These are phyloP conservation scores for Globisporangium abappressorium DNA, from an alignment of 352 stramenopile genomes.

Conservation along the genomic window DNA sequence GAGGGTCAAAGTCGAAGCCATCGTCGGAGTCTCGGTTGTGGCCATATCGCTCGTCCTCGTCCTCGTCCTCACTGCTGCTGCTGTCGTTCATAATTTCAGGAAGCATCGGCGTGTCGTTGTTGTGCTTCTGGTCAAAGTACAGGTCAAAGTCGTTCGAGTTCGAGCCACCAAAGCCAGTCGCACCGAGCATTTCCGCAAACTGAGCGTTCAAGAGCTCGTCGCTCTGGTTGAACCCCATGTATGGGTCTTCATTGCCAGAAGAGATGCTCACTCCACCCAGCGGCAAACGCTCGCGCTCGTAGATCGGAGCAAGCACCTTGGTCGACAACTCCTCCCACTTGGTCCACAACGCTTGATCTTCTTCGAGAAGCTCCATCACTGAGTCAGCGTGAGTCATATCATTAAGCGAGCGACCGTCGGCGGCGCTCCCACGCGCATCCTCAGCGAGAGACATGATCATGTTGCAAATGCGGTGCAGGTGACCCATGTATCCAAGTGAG, in stretches of 20 bases:
- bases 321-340: constrained; percentile 78
- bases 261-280: constrained; percentile 67
- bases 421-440: constrained; percentile 61
- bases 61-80: constrained; percentile 86
- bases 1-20: constrained; percentile 32
- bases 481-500: constrained; percentile 76
- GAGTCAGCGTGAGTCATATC: constrained; percentile 85
- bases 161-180: constrained; percentile 56
- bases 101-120: constrained; percentile 69
- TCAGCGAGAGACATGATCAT: constrained; percentile 82
- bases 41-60: constrained; percentile 52
- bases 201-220: constrained; percentile 76
- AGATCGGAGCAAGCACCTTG: constrained; percentile 67
- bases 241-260: constrained; percentile 58
- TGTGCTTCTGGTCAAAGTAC: constrained; percentile 64
- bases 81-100: constrained; percentile 87
- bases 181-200: constrained; percentile 81
- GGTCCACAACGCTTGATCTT: constrained; percentile 66
- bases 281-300: constrained; percentile 74
- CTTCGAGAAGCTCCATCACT: constrained; percentile 78
- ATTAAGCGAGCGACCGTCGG: constrained; percentile 63
- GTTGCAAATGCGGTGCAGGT: constrained; percentile 84
- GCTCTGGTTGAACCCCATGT: constrained; percentile 75
- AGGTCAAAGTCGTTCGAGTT: constrained; percentile 60
- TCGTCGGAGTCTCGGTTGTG: constrained; percentile 20